Evolutionary conservation across 768 basidiomycete genomes (phyloP).

Genomic region (Fomitopsis serialis): DNA sequence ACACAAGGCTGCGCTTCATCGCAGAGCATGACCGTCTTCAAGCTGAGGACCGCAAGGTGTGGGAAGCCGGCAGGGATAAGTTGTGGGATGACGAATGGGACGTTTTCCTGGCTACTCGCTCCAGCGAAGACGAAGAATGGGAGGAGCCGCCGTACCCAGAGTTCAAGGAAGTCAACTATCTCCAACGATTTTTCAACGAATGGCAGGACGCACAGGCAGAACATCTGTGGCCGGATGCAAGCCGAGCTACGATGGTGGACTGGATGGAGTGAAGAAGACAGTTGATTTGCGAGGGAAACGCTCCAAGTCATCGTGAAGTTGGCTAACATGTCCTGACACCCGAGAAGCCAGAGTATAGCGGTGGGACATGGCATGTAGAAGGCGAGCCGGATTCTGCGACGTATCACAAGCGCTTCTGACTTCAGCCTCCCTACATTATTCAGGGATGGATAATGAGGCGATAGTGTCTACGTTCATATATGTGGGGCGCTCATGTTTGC

Average conservation of each 20-base stretch:
- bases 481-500: neutral
- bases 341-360: conserved; percentile 22
- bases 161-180: neutral
- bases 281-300: conserved; percentile 13
- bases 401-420: no score
- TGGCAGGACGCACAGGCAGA: neutral
- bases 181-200: neutral
- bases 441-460: conserved; percentile 14
- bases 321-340: conserved; percentile 27
- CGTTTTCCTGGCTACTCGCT: no score
- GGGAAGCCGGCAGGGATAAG: no score
- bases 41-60: no score
- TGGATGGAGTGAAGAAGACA: neutral
- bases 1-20: no score
- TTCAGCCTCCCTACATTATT: neutral
- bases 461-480: conserved; percentile 9
- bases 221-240: conserved; percentile 2
- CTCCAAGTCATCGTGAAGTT: conserved; percentile 38
- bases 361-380: conserved; percentile 31
- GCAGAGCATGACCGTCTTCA: no score
- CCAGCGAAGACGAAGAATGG: no score
- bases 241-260: neutral
- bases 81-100: no score
- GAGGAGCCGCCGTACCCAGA: no score
- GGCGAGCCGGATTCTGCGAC: conserved; percentile 7